Conservation (phyloP, 2,329 filamentous ascomycete genomes). For the Trichoderma guizhouense region DNA sequence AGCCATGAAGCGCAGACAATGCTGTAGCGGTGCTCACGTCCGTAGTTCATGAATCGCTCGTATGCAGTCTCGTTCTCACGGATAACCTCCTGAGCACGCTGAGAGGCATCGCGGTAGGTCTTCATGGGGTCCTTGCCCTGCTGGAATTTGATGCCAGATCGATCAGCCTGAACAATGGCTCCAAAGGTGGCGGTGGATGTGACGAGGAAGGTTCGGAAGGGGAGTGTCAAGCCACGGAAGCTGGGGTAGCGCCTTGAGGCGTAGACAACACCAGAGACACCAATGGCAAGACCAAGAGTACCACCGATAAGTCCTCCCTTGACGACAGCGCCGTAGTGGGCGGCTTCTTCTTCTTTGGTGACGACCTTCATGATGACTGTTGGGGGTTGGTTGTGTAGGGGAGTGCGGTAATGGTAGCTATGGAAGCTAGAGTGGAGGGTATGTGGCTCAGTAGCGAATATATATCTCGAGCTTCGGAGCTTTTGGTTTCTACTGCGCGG, state of each 20-base stretch:
- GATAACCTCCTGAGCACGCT: conserved; percentile 53
- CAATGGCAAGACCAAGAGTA: conserved; percentile 61
- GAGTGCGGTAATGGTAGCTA: background rate
- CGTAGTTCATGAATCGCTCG: conserved; percentile 68
- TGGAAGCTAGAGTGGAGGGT: background rate
- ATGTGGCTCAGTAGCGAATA: background rate
- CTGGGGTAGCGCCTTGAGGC: conserved; percentile 70
- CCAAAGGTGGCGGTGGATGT: conserved; percentile 78
- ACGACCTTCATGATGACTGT: conserved; percentile 78
- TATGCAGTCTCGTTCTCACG: conserved; percentile 53
- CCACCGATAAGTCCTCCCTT: conserved; percentile 77
- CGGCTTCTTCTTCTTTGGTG: conserved; percentile 86
- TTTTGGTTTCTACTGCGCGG: background rate
- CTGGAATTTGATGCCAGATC: conserved; percentile 63
- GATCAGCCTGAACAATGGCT: conserved; percentile 86
- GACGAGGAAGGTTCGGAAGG: conserved; percentile 87
- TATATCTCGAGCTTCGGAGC: background rate
- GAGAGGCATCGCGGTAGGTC: conserved; percentile 60
- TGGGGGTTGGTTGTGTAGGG: background rate
- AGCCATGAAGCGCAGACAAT: conserved; percentile 83
- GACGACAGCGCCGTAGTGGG: conserved; percentile 78
- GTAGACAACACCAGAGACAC: conserved; percentile 62
- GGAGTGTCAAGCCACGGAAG: conserved; percentile 79
- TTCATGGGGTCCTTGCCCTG: conserved; percentile 62
- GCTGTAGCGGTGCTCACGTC: conserved; percentile 75